Conservation (phyloP, 225 moss, liverwort and hornwort species). For the Pleurozium schreberi region DNA sequence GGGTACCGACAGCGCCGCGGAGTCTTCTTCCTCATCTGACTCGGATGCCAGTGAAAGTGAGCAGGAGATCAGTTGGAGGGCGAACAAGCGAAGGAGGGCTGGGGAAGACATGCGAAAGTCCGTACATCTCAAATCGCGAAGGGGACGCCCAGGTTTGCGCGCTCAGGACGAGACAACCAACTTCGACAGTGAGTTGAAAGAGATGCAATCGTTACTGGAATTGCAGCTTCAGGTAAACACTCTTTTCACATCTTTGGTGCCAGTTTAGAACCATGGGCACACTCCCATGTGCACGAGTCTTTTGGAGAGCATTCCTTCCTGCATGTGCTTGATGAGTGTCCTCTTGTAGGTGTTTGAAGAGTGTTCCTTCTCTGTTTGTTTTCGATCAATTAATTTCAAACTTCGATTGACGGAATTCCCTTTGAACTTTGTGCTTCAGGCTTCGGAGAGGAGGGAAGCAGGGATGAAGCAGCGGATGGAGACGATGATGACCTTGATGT, state of each 20-base stretch:
- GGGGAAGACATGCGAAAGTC: neutral
- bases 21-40: slow-evolving; percentile 9
- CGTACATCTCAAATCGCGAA: neutral
- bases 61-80: neutral
- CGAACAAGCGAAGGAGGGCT: slow-evolving; percentile 16
- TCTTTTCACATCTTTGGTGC: neutral
- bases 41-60: slow-evolving; percentile 12
- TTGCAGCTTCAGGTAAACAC: slow-evolving; percentile 23
- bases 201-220: slow-evolving; percentile 45
- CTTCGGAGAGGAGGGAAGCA: slow-evolving; percentile 46
- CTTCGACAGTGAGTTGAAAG: slow-evolving; percentile 12
- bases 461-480: slow-evolving; percentile 46
- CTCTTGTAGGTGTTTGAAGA: neutral
- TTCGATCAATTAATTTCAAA: neutral
- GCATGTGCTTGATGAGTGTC: neutral
- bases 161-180: neutral
- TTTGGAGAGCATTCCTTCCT: neutral
- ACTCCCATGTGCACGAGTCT: neutral
- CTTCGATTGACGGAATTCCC: neutral
- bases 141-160: neutral
- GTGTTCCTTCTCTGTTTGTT: neutral
- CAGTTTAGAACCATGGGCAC: neutral
- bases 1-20: neutral
- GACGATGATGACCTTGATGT: slow-evolving; percentile 38
- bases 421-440: neutral